phyloP scores from a whole-genome alignment of 1,139 yeast species.

The Geotrichum klebahnii region DNA sequence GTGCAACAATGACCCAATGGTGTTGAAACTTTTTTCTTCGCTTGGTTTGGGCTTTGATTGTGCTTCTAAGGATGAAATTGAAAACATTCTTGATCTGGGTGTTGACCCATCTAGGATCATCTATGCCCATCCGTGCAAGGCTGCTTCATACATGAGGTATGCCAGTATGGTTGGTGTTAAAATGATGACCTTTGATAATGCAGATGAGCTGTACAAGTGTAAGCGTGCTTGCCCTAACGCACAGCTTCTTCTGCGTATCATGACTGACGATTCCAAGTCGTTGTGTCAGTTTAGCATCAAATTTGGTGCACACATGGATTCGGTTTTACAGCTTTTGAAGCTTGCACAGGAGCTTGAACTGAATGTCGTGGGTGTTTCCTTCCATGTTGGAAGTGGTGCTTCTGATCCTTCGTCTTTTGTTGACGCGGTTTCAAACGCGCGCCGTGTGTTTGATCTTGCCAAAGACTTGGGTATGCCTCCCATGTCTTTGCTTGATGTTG shows the following conservation, averaged over 20 bases:
- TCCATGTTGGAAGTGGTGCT: constrained; percentile 96
- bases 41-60: constrained; percentile 85
- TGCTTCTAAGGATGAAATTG: constrained; percentile 85
- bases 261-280: constrained; percentile 87
- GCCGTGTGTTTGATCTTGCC: constrained; percentile 63
- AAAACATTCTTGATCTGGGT: constrained; percentile 58
- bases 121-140: constrained; percentile 93
- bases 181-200: constrained; percentile 85
- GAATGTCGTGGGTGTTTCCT: constrained; percentile 77
- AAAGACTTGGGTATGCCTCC: constrained; percentile 43
- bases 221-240: constrained; percentile 63
- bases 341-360: constrained; percentile 60
- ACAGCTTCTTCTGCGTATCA: constrained; percentile 69
- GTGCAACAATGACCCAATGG: constrained; percentile 72
- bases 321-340: constrained; percentile 55
- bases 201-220: constrained; percentile 76
- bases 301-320: constrained; percentile 71
- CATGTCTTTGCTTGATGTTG: constrained; percentile 69
- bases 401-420: constrained; percentile 64
- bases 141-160: constrained; percentile 70
- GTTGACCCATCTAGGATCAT: constrained; percentile 64
- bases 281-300: constrained; percentile 84
- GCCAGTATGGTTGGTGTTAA: constrained; percentile 55
- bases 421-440: constrained; percentile 71
- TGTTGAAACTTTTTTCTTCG: constrained; percentile 54